Base-by-base conservation (phyloP, 2,329 filamentous ascomycete species). In the Paraphoma sp. region DNA sequence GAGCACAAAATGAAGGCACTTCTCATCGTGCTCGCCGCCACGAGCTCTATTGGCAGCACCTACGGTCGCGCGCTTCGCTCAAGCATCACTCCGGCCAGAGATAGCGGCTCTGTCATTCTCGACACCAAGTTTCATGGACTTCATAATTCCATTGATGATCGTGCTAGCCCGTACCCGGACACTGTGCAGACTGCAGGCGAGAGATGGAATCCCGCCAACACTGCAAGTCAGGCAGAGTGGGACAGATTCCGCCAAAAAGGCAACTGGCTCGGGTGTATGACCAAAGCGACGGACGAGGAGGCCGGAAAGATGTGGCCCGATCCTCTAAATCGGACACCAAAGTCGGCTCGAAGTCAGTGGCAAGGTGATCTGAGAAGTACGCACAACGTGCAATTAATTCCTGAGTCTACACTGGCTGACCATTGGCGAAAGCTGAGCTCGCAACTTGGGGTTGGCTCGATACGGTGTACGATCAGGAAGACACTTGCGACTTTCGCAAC, bases 371-470 rank as follows among this genome's bases (percentile, higher is more conserved):
- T 48, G 30, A 7, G 11, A 28, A 48, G 45, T 48, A 40, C 18
- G 43, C 4, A 23, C 43, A 9, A n/a, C 43, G 11, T 4, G 10
- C 3, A 23, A 29, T 10, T 4, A 7, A 36, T 10, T 29, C 18
- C 11, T 29, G 28, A 12, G 16, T 7, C 6, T 4, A 45, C 7
- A 23, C 31, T 48, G 31, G 31, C 4, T 36, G 14, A 36, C 9
- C 7, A 7, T 14, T 9, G 16, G 8, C 10, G 18, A 16, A 18
- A 53, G 50, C 45, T 8, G 54, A 60, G 17, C 40, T 63, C 16
- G 29, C 14, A 2, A 54, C 38, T 8, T 63, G 60, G 60, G 40
- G 33, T 16, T 63, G 60, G 60, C 8, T 28, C 5, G 50, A 63
- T 11, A 10, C 17, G 1, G 17, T 23, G 8, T 40, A 10, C 31